These are phyloP conservation scores for Tuber microsphaerosporum DNA, from an alignment of 495 filamentous ascomycete species.

Conservation along the genomic window DNA sequence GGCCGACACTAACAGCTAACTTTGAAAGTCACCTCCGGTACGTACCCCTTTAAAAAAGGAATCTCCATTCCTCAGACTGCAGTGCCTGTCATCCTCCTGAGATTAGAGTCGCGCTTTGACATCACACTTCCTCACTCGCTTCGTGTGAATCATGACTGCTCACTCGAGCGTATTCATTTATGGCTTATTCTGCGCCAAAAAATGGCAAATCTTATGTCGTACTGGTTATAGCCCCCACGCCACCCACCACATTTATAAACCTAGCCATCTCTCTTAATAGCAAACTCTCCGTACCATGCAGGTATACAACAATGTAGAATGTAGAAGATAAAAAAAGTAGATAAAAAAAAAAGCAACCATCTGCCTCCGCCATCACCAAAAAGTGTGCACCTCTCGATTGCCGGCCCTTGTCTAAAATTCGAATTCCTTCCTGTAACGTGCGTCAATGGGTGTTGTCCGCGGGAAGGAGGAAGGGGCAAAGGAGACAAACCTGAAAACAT, in stretches of 20 bases:
- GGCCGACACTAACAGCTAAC: background rate
- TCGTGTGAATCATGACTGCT: background rate
- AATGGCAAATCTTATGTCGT: background rate
- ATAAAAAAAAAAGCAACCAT: background rate
- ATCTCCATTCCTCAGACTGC: background rate
- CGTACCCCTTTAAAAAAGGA: background rate
- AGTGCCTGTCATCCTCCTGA: background rate
- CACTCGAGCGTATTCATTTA: background rate
- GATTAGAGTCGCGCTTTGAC: background rate
- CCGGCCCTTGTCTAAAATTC: conserved; percentile 48
- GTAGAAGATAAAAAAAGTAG: background rate
- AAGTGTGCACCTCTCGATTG: conserved; percentile 12
- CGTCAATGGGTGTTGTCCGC: background rate
- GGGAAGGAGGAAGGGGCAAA: conserved; percentile 9
- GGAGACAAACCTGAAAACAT: conserved; percentile 60
- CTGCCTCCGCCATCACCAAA: background rate
- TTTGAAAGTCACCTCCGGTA: background rate
- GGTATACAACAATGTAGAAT: background rate
- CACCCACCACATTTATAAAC: background rate
- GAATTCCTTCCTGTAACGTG: conserved; percentile 53
- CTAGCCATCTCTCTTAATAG: background rate
- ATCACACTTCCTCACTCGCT: background rate
- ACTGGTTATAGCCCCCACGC: background rate
- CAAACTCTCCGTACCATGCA: conserved; percentile 1
- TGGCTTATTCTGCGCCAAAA: background rate